Conservation (phyloP, 108 stramenopile genomes). For the Craspedostauros australis region DNA sequence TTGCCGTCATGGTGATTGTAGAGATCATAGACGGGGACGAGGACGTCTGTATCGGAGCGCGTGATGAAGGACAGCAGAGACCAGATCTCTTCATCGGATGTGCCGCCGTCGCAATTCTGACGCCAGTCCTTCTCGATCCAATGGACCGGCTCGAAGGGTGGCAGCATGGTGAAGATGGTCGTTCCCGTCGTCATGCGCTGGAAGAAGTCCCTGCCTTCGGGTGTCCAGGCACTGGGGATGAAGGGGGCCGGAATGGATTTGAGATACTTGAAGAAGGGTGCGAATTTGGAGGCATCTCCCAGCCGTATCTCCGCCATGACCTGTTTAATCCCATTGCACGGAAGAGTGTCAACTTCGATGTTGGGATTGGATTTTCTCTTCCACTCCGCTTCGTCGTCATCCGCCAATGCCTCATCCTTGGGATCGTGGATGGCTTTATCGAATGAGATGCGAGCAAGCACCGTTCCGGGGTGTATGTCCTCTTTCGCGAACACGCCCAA, state of each 20-base stretch:
- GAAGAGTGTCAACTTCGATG: too few species aligned
- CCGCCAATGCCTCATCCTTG: too few species aligned
- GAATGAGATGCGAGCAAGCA: slow-evolving; percentile 26
- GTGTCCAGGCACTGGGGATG: too few species aligned
- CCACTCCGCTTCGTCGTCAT: not conserved
- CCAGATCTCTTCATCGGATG: too few species aligned
- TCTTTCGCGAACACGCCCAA: slow-evolving; percentile 36
- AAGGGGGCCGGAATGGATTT: not conserved
- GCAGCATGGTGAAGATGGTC: too few species aligned
- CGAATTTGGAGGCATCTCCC: slow-evolving; percentile 40
- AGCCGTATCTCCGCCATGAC: slow-evolving; percentile 14
- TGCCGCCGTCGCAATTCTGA: too few species aligned
- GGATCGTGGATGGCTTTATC: slow-evolving; percentile 17
- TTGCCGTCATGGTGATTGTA: slow-evolving; percentile 12
- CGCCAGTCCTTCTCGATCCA: too few species aligned
- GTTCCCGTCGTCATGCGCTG: too few species aligned
- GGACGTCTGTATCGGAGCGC: not conserved
- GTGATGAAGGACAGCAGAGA: too few species aligned
- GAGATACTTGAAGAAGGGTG: slow-evolving; percentile 45
- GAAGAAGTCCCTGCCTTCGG: too few species aligned
- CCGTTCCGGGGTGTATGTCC: slow-evolving; percentile 15
- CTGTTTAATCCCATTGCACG: slow-evolving; percentile 26
- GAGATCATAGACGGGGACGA: slow-evolving; percentile 21
- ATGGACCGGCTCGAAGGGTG: not conserved
- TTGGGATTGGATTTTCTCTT: too few species aligned